Evolutionary conservation across 192 early-diverging fungal genomes (phyloP).

Genomic region (Backusella westeae): DNA sequence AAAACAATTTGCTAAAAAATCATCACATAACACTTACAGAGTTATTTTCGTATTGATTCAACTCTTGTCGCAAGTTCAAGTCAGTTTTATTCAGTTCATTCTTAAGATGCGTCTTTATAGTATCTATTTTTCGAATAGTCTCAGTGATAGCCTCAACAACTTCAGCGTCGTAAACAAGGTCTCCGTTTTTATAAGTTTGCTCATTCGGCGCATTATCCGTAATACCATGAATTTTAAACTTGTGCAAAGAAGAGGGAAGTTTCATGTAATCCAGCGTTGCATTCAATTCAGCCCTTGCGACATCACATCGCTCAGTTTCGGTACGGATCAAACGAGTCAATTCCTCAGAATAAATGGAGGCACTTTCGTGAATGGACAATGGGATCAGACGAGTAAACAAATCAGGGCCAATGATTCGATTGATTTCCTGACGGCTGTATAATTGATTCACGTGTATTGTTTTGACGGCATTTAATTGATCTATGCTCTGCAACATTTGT

Average conservation of each 20-base stretch:
- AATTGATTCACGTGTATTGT: conserved; percentile 71
- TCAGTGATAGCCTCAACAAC: not conserved
- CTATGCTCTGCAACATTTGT: conserved; percentile 72
- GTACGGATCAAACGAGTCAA: conserved; percentile 87
- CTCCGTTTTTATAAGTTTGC: not conserved
- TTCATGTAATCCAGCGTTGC: conserved; percentile 87
- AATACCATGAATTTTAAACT: conserved; percentile 53
- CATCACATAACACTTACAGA: not conserved
- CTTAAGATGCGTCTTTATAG: not conserved
- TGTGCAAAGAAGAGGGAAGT: conserved; percentile 70
- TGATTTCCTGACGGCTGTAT: conserved; percentile 68
- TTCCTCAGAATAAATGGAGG: conserved; percentile 94
- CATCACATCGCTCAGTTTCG: conserved; percentile 79
- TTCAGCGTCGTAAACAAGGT: not conserved
- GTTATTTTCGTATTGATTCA: not conserved
- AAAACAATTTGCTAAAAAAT: not conserved
- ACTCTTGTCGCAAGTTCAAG: not conserved
- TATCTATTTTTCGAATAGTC: not conserved
- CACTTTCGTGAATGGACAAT: conserved; percentile 86
- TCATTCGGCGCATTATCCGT: not conserved
- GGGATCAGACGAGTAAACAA: conserved; percentile 91
- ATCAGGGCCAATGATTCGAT: conserved; percentile 86
- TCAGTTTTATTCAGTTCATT: not conserved
- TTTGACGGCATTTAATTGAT: conserved; percentile 83
- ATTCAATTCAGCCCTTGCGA: conserved; percentile 84